Percentiles rank a stretch among this genome's conserved stretches.
These are phyloP conservation scores for Hyaloscypha finlandica DNA, from an alignment of 495 filamentous ascomycete genomes.

Conservation along the genomic window DNA sequence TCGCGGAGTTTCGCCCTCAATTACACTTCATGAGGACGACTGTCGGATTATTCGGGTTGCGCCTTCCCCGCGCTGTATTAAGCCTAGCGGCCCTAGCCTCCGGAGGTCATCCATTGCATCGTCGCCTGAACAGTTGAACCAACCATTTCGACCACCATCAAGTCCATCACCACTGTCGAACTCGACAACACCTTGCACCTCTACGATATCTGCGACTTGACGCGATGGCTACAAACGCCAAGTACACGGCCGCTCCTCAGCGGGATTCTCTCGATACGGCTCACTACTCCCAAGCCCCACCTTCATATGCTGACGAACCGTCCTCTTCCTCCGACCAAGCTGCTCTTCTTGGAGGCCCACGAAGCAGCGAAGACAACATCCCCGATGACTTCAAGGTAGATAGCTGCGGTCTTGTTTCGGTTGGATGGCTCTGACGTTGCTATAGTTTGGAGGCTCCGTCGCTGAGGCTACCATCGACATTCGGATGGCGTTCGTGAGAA, in stretches of 20 bases:
- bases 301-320: conserved; percentile 68
- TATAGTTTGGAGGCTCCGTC: conserved; percentile 83
- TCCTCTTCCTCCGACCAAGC: conserved; percentile 43
- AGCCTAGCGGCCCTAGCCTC: not conserved
- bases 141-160: not conserved
- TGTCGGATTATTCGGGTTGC: not conserved
- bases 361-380: conserved; percentile 83
- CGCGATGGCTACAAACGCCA: conserved; percentile 65
- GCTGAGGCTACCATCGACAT: conserved; percentile 93
- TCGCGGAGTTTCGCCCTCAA: not conserved
- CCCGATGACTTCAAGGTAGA: conserved; percentile 96
- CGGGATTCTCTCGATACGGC: conserved; percentile 67
- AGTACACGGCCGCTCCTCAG: conserved; percentile 71
- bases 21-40: not conserved
- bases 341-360: conserved; percentile 62
- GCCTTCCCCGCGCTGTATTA: not conserved
- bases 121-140: conserved; percentile 1
- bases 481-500: conserved; percentile 96
- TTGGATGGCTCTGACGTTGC: conserved; percentile 8
- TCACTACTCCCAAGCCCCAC: conserved; percentile 80
- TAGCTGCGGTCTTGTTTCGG: not conserved
- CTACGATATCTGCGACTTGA: not conserved
- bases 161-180: not conserved
- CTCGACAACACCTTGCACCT: not conserved
- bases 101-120: conserved; percentile 3